These are phyloP conservation scores for Tirmania nivea DNA, from an alignment of 495 filamentous ascomycete species.

Conservation along the genomic window DNA sequence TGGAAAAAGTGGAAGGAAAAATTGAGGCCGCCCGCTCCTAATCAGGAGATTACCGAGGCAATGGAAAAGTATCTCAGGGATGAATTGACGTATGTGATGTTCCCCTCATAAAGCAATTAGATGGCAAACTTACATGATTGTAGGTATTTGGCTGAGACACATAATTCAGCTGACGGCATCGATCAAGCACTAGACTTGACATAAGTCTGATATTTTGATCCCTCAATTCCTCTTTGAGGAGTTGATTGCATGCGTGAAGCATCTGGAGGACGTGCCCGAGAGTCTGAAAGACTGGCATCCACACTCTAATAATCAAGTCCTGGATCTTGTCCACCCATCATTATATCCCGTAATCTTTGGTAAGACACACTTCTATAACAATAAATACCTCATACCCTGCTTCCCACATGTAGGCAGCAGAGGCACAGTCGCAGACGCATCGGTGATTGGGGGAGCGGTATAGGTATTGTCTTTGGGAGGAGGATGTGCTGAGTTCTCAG, in stretches of 20 bases:
- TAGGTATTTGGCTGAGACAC: slow-evolving; percentile 1
- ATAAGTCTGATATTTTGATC: slow-evolving; percentile 23
- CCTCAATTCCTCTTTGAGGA: slow-evolving; percentile 13
- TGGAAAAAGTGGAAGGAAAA: not conserved
- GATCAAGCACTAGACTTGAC: slow-evolving; percentile 19
- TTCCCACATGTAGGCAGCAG: too few species aligned
- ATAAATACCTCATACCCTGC: too few species aligned
- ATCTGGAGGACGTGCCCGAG: slow-evolving; percentile 27
- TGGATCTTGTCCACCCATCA: slow-evolving; percentile 40
- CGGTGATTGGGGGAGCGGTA: slow-evolving; percentile 2
- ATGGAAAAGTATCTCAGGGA: slow-evolving; percentile 15
- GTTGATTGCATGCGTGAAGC: slow-evolving; percentile 14
- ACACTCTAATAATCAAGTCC: slow-evolving; percentile 29
- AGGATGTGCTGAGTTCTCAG: not conserved
- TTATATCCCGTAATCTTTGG: slow-evolving; percentile 39
- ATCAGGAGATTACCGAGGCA: not conserved
- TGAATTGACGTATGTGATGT: not conserved
- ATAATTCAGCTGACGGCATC: not conserved
- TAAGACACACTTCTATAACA: slow-evolving; percentile 10
- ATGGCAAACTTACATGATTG: not conserved
- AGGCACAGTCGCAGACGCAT: not conserved
- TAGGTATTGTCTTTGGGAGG: not conserved
- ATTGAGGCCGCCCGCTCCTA: not conserved
- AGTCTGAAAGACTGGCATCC: slow-evolving; percentile 37
- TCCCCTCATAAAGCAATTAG: too few species aligned